Base-by-base conservation (phyloP, 805 yeast species). In the Wickerhamiella vanderwaltii region DNA sequence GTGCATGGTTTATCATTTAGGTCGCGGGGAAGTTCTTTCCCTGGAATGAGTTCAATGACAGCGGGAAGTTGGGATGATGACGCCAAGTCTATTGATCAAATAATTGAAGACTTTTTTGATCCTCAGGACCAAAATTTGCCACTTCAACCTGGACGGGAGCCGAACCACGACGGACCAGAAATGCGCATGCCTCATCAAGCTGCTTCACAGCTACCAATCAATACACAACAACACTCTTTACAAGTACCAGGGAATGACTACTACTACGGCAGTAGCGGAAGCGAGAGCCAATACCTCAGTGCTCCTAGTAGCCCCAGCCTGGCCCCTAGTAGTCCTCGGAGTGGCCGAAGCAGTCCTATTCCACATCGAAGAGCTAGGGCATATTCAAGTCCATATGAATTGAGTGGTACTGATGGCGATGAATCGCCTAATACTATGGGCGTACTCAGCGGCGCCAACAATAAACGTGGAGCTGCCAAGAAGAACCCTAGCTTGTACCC, bases 401-500 rank as follows among this genome's bases (percentile, higher is more conserved):
- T 30, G 4, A 38, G 30, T 24, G n/a, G n/a, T n/a, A 34, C 43
- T 4, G 37, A 40, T 17, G 36, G 36, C 20, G 28, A 29, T 12
- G 40, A 30, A 9, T 24, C 37, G 12, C 15, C 34, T 22, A 32
- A 26, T 23, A 26, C 40, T 25, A 4, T 6, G 32, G 35, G 35
- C 3, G 18, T 20, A 17, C n/a, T 30, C 6, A 22, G 34, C 2
- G 41, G 41, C 20, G 22, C 12, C 29, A n/a, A n/a, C n/a, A n/a
- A n/a, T n/a, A 22, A 34, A 13, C 65, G 72, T 35, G 71, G 71
- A 54, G 60, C 82, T 18, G 65, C 71, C 5, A 85, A 79, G 51
- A 79, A 78, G 47, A 77, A 77, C 53, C 88, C 88, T 0, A 72
- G 82, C 19, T 68, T 75, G 6, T 82, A 73, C 59, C 79, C 57